phyloP scores from a whole-genome alignment of 148 eudicot genomes.

The Rhododendron ovatum region DNA sequence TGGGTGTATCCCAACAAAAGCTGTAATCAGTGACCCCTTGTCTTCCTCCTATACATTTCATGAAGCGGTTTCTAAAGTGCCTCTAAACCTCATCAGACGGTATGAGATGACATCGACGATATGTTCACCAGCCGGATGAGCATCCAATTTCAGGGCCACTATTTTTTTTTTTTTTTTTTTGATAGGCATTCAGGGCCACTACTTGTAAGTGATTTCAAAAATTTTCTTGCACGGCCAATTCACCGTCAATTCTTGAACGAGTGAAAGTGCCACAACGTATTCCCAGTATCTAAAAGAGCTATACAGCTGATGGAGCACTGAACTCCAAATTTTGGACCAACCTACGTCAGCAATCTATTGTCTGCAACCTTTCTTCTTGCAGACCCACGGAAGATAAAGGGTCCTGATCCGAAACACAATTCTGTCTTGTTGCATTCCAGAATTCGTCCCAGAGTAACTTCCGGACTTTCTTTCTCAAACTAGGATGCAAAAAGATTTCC shows the following conservation, averaged over 20 bases:
- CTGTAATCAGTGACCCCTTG: neutral
- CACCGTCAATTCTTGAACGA: neutral
- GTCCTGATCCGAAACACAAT: slow-evolving; percentile 19
- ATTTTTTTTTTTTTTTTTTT: too few species aligned
- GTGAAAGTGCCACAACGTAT: neutral
- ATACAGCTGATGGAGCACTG: neutral
- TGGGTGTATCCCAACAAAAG: too few species aligned
- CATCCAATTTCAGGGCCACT: neutral
- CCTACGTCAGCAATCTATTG: slow-evolving; percentile 7
- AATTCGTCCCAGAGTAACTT: slow-evolving; percentile 47
- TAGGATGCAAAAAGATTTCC: slow-evolving; percentile 16
- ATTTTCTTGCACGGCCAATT: neutral
- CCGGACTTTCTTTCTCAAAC: slow-evolving; percentile 57
- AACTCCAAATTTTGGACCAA: neutral
- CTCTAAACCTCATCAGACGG: neutral
- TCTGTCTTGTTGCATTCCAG: slow-evolving; percentile 18
- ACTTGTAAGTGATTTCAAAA: neutral
- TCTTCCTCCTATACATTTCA: neutral
- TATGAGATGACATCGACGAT: neutral
- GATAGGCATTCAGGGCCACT: neutral
- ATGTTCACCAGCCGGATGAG: neutral
- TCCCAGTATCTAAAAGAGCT: neutral
- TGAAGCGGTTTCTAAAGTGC: neutral
- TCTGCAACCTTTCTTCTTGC: slow-evolving; percentile 11
- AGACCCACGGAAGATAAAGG: slow-evolving; percentile 16